Evolutionary conservation across 2,329 filamentous ascomycete species (phyloP).

Genomic region (Coniochaeta sp.): DNA sequence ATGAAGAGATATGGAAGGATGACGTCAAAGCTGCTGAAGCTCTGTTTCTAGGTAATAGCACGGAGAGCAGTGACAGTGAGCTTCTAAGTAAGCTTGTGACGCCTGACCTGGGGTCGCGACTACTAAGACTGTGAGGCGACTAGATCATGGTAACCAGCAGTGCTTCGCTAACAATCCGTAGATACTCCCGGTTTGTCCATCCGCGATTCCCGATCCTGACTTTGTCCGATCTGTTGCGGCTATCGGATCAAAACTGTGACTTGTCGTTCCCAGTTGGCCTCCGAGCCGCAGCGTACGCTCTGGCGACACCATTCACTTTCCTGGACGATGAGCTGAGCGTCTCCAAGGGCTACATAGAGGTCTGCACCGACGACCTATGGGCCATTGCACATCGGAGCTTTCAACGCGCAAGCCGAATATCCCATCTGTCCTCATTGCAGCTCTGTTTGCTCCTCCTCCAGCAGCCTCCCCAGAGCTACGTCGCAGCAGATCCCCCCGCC

Average conservation of each 20-base stretch:
- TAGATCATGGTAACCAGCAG: background rate
- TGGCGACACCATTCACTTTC: constrained; percentile 17
- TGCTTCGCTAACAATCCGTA: background rate
- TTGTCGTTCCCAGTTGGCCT: constrained; percentile 12
- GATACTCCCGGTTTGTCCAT: constrained; percentile 12
- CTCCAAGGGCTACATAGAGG: constrained; percentile 14
- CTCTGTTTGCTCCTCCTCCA: constrained; percentile 16
- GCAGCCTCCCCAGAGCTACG: constrained; percentile 14
- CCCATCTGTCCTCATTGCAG: constrained; percentile 14
- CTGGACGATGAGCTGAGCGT: constrained; percentile 18
- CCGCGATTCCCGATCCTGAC: constrained; percentile 14
- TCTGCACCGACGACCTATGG: constrained; percentile 18
- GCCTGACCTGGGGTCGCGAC: constrained; percentile 8
- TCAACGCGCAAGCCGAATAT: constrained; percentile 11
- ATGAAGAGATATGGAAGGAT: constrained; percentile 15
- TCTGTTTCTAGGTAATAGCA: constrained; percentile 7
- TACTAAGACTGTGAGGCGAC: constrained; percentile 10
- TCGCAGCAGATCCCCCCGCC: constrained; percentile 12
- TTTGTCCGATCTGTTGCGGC: constrained; percentile 6
- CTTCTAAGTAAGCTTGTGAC: constrained; percentile 12
- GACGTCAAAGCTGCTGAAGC: constrained; percentile 10
- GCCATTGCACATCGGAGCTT: constrained; percentile 15
- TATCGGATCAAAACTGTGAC: constrained; percentile 2
- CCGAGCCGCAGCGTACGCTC: constrained; percentile 14
- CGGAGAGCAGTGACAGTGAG: constrained; percentile 9